Base-by-base conservation (phyloP, 192 early-diverging fungal genomes). In the Phlyctochytrium arcticum region DNA sequence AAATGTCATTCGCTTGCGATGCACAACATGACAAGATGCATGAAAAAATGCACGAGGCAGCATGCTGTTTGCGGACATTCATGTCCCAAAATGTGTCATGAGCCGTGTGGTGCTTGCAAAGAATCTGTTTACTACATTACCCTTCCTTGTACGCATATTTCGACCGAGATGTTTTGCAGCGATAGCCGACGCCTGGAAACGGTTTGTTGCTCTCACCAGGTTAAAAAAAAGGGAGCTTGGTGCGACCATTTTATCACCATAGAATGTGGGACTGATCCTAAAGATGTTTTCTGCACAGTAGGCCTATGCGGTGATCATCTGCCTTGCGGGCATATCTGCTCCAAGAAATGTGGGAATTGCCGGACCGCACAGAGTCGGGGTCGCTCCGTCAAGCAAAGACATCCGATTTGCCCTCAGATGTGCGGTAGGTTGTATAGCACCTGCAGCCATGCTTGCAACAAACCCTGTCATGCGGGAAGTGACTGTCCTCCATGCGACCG, bases 1-100 rank as follows among this genome's bases (percentile, higher is more conserved):
- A 31, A 30, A 54, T 78, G 83, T 42, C 83, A 85, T 55, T 71
- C 83, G n/a, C n/a, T n/a, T n/a, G n/a, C 6, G 70, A 79, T 49
- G 24, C 21, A 6, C 65, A 68, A 0, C 84, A 86, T 57, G n/a
- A 57, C 80, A n/a, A 60, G 29, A 35, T 85, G 82, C 56, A 53
- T 44, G n/a, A 67, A 79, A 57, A 51, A 61, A 2, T 84, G 85
- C 39, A 26, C 65, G 9, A 64, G 77, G 21, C 66, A 83, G 21
- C n/a, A n/a, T n/a, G n/a, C 23, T 6, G 27, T 48, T 0, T 86
- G 83, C 50, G 42, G 54, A 4, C 85, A 85, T 57, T 66, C 70
- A 0, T 85, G 85, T 35, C 37, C 35, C 0, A 75, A 73, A 31
- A 23, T 30, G 19, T 86, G 85, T 46, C 70, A 69, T 5, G 72